A percentile compares a stretch with the other conserved stretches of the same genome.
Evolutionary conservation across 179 eudicot species (phyloP).

Genomic region (Kewa caespitosa): DNA sequence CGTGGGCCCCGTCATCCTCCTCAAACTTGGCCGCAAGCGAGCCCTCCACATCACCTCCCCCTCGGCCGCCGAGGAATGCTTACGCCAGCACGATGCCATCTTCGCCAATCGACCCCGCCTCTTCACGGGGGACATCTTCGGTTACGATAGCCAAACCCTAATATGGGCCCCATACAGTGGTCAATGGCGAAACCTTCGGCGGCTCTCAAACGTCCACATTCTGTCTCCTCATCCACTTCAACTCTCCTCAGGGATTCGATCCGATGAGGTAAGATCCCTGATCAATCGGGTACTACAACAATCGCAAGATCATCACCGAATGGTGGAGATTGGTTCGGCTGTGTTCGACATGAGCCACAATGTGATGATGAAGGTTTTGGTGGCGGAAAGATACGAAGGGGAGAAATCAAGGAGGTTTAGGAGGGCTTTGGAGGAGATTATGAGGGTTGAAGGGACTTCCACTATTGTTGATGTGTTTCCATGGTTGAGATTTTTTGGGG

Average conservation of each 20-base stretch:
- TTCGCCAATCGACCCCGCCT: conserved; percentile 38
- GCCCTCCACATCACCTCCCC: conserved; percentile 32
- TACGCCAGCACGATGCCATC: conserved; percentile 31
- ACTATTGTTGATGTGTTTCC: conserved; percentile 34
- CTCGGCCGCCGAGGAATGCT: conserved; percentile 32
- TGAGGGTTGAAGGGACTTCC: conserved; percentile 30
- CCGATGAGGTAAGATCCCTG: conserved; percentile 25
- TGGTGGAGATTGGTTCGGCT: conserved; percentile 25
- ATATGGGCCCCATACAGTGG: conserved; percentile 37
- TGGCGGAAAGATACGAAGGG: conserved; percentile 23
- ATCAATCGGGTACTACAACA: not conserved
- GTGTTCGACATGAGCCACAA: conserved; percentile 30
- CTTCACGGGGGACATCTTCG: conserved; percentile 27
- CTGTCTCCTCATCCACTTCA: conserved; percentile 20
- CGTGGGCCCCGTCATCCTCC: conserved; percentile 29
- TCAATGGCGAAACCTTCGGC: conserved; percentile 34
- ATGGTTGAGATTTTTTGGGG: conserved; percentile 40
- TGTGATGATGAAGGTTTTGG: conserved; percentile 36
- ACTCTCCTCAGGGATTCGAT: conserved; percentile 20
- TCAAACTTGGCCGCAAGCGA: conserved; percentile 27
- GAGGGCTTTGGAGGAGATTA: conserved; percentile 27
- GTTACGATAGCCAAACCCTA: conserved; percentile 22
- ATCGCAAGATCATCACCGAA: not conserved
- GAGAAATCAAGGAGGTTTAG: conserved; percentile 26
- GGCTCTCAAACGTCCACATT: conserved; percentile 27